Evolutionary conservation across 169 alveolate species (phyloP).

Genomic region (Plasmodium inui): DNA sequence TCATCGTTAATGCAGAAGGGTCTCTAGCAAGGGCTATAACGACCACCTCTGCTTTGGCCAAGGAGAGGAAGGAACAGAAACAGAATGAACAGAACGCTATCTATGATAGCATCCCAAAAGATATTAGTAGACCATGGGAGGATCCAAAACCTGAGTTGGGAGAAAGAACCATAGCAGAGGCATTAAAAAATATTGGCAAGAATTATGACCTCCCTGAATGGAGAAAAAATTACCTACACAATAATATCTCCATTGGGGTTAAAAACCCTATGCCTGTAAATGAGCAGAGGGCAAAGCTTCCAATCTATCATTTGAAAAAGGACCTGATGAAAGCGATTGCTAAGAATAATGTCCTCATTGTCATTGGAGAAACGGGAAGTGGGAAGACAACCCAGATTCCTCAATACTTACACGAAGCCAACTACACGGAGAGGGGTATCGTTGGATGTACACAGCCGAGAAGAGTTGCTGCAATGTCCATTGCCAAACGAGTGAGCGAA

Average conservation of each 20-base stretch:
- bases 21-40: slow-evolving; percentile 91
- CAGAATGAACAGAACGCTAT: slow-evolving; percentile 88
- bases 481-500: slow-evolving; percentile 98
- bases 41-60: slow-evolving; percentile 91
- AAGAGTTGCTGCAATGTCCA: slow-evolving; percentile 98
- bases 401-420: slow-evolving; percentile 95
- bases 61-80: slow-evolving; percentile 90
- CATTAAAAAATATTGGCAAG: slow-evolving; percentile 81
- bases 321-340: slow-evolving; percentile 93
- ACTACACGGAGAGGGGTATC: slow-evolving; percentile 91
- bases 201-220: slow-evolving; percentile 92
- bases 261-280: slow-evolving; percentile 88
- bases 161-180: slow-evolving; percentile 89
- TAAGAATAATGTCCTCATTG: slow-evolving; percentile 94
- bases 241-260: slow-evolving; percentile 84
- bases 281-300: slow-evolving; percentile 96
- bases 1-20: slow-evolving; percentile 95
- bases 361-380: slow-evolving; percentile 99
- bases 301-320: slow-evolving; percentile 94
- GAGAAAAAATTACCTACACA: slow-evolving; percentile 88
- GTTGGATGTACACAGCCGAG: slow-evolving; percentile 99
- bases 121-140: slow-evolving; percentile 91
- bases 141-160: slow-evolving; percentile 94
- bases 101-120: slow-evolving; percentile 91
- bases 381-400: slow-evolving; percentile 98